Conservation (phyloP, 1,284 basidiomycete genomes). For the Microstroma glucosiphilum region DNA sequence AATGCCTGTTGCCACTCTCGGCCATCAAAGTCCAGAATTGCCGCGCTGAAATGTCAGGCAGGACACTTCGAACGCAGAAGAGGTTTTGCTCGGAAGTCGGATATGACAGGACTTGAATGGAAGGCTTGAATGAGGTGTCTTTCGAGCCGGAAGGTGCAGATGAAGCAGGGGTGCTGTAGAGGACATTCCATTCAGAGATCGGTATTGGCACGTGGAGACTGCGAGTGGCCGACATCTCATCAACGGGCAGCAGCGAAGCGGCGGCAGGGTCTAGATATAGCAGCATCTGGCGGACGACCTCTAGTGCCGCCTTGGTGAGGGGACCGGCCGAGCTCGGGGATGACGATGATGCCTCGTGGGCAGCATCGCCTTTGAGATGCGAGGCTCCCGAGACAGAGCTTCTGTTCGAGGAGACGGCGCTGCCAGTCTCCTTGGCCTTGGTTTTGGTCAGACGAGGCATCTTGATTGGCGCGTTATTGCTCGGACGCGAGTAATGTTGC, state of each 20-base stretch:
- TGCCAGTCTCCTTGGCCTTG: too few species aligned
- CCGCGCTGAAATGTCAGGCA: constrained; percentile 28
- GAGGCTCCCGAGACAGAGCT: too few species aligned
- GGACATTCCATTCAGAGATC: constrained; percentile 28
- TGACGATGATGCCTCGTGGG: too few species aligned
- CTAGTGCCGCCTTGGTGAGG: constrained; percentile 22
- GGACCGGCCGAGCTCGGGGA: background rate
- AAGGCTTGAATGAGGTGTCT: constrained; percentile 18
- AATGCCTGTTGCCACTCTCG: constrained; percentile 29
- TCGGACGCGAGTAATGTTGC: too few species aligned
- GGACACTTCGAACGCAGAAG: constrained; percentile 33
- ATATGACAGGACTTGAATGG: constrained; percentile 32
- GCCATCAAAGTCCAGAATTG: constrained; percentile 46
- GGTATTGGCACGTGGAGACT: constrained; percentile 20
- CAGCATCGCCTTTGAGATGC: too few species aligned
- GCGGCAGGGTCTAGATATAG: constrained; percentile 23
- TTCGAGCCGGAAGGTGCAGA: constrained; percentile 10
- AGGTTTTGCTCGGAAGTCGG: constrained; percentile 28
- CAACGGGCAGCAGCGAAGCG: constrained; percentile 19
- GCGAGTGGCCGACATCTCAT: background rate
- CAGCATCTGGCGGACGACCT: constrained; percentile 25
- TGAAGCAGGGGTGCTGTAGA: constrained; percentile 23
- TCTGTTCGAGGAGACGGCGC: too few species aligned
- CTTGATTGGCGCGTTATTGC: too few species aligned
- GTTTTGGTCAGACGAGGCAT: too few species aligned